A percentile compares a stretch with the other conserved stretches of the same genome.
Conservation (phyloP, 2,329 filamentous ascomycete genomes). For the Passalora sequoiae region DNA sequence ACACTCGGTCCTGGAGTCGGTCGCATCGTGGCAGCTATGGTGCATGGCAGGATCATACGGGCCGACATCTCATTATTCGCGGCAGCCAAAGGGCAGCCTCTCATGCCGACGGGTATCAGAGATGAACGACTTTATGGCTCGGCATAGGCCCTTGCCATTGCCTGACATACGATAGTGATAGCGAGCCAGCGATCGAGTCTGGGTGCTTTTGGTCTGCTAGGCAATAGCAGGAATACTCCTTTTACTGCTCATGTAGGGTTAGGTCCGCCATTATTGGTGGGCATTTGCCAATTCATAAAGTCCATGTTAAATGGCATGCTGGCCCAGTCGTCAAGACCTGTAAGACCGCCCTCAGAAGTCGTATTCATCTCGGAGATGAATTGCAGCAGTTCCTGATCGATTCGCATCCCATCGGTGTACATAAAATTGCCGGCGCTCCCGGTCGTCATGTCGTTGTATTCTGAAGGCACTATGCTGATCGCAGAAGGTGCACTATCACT, state of each 20-base stretch:
- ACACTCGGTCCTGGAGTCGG: constrained; percentile 20
- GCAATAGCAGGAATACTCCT: not conserved
- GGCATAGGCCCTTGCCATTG: too few species aligned
- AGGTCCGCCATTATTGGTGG: not conserved
- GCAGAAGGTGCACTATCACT: not conserved
- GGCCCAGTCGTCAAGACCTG: constrained; percentile 25
- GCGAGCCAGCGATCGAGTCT: too few species aligned
- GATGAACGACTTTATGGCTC: too few species aligned
- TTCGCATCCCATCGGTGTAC: constrained; percentile 16
- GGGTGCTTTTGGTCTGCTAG: not conserved
- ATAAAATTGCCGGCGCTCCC: not conserved
- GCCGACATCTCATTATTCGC: not conserved
- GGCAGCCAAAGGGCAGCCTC: not conserved
- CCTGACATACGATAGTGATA: too few species aligned
- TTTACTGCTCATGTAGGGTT: not conserved
- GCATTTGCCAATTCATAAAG: constrained; percentile 15
- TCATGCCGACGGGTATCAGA: too few species aligned
- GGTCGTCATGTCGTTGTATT: not conserved
- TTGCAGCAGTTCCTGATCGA: constrained; percentile 20
- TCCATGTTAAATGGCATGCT: constrained; percentile 14
- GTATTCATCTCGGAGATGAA: constrained; percentile 21
- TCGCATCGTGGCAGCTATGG: not conserved
- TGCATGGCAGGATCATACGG: not conserved
- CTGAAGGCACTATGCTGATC: not conserved
- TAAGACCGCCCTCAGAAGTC: constrained; percentile 21